Evolutionary conservation across 108 stramenopile species (phyloP).

Genomic region (Fragilaria crotonensis): DNA sequence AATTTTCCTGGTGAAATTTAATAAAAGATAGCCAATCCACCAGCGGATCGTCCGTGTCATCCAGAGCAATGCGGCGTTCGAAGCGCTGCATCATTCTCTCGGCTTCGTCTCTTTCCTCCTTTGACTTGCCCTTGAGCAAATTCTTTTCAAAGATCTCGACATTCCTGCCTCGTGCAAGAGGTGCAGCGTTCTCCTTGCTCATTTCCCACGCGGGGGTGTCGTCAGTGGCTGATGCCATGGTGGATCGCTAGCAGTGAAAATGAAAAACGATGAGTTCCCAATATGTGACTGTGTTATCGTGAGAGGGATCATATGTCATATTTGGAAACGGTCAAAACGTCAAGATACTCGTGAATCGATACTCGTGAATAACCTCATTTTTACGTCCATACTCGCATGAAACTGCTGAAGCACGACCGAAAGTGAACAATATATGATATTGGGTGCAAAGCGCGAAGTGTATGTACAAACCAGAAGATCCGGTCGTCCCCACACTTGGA

Average conservation of each 20-base stretch:
- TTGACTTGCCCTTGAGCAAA: constrained; percentile 10
- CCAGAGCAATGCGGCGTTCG: constrained; percentile 44
- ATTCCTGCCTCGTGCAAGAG: constrained; percentile 68
- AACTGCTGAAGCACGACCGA: too few species aligned
- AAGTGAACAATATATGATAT: too few species aligned
- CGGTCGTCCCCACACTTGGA: too few species aligned
- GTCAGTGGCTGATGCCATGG: constrained; percentile 1
- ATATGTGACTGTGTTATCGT: too few species aligned
- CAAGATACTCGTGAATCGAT: too few species aligned
- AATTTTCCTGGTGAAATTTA: constrained; percentile 59
- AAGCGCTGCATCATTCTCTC: constrained; percentile 24
- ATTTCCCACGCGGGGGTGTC: constrained; percentile 60
- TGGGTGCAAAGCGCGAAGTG: too few species aligned
- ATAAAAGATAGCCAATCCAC: constrained; percentile 77
- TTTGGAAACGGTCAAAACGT: too few species aligned
- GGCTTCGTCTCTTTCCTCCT: constrained; percentile 24
- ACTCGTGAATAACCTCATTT: too few species aligned
- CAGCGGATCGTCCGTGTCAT: constrained; percentile 49
- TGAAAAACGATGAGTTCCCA: too few species aligned
- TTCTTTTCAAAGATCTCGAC: constrained; percentile 34
- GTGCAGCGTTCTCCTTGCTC: constrained; percentile 80
- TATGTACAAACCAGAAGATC: too few species aligned
- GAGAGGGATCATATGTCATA: too few species aligned
- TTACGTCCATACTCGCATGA: too few species aligned
- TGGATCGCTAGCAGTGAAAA: neutral